Conservation (phyloP, 495 filamentous ascomycete genomes). For the Elasticomyces elasticus region DNA sequence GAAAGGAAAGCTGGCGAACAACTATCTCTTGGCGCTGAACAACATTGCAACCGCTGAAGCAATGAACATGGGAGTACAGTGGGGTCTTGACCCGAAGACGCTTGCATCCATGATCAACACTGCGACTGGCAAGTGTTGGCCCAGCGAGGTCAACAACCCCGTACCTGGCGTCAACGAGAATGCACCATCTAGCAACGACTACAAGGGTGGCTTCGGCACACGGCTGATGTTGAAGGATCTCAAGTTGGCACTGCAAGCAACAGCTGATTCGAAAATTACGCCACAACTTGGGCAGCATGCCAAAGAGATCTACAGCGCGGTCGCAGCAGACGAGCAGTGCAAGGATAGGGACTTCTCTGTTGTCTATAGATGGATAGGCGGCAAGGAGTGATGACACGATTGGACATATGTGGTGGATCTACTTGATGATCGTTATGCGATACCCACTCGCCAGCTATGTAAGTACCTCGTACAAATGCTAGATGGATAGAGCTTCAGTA, state of each 20-base stretch:
- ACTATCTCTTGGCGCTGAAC: conserved; percentile 83
- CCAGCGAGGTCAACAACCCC: conserved; percentile 85
- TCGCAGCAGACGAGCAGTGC: conserved; percentile 25
- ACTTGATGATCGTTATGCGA: not conserved
- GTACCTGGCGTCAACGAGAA: conserved; percentile 71
- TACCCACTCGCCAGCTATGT: not conserved
- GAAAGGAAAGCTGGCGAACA: conserved; percentile 82
- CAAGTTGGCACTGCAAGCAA: conserved; percentile 29
- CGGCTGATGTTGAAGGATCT: conserved; percentile 67
- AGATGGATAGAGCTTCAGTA: not conserved
- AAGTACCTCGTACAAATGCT: not conserved
- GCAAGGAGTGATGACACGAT: conserved; percentile 20
- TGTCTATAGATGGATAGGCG: conserved; percentile 35
- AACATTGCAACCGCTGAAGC: conserved; percentile 89
- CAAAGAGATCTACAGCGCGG: conserved; percentile 31
- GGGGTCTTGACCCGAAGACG: conserved; percentile 71
- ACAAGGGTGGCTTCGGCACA: conserved; percentile 74
- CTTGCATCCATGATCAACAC: conserved; percentile 74
- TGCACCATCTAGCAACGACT: conserved; percentile 63
- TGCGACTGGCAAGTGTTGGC: conserved; percentile 83
- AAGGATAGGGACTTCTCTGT: conserved; percentile 35
- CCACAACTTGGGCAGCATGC: conserved; percentile 26
- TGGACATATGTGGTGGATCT: conserved; percentile 6
- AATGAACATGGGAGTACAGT: conserved; percentile 80
- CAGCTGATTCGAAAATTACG: conserved; percentile 26